Percentiles rank a stretch among this genome's conserved stretches.
These are phyloP conservation scores for Nothophytophthora sp. DNA, from an alignment of 352 stramenopile species.

Conservation along the genomic window DNA sequence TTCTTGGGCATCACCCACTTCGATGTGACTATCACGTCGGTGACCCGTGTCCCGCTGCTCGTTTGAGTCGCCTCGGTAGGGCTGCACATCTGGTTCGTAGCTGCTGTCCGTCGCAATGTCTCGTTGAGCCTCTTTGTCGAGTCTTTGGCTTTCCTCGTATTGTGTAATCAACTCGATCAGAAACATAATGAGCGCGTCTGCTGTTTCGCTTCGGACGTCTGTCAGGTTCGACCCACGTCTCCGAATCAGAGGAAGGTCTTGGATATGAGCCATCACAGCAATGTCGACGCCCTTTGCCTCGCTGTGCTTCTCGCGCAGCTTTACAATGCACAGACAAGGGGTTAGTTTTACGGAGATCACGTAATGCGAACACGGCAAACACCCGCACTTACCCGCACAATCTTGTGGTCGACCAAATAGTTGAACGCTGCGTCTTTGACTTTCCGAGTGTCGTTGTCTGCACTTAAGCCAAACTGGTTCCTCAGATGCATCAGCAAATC, in stretches of 20 bases:
- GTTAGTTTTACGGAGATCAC: constrained; percentile 8
- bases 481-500: constrained; percentile 44
- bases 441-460: constrained; percentile 39
- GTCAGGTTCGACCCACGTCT: constrained; percentile 21
- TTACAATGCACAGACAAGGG: not conserved
- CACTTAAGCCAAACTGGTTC: constrained; percentile 41
- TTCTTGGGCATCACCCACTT: constrained; percentile 1
- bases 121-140: constrained; percentile 16
- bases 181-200: constrained; percentile 45
- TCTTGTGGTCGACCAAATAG: constrained; percentile 41
- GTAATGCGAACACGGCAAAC: not conserved
- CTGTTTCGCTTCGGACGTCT: constrained; percentile 38
- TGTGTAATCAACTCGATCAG: constrained; percentile 37
- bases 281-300: constrained; percentile 12
- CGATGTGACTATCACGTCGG: no score
- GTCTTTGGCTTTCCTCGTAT: constrained; percentile 31
- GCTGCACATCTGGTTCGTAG: constrained; percentile 1
- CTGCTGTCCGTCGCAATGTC: constrained; percentile 1
- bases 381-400: constrained; percentile 39
- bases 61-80: not conserved
- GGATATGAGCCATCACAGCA: constrained; percentile 40
- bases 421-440: constrained; percentile 48
- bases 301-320: constrained; percentile 24
- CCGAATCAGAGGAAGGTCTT: constrained; percentile 37
- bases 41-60: no score